Conservation (phyloP, 306 rosid species). For the Leucaena leucocephala region DNA sequence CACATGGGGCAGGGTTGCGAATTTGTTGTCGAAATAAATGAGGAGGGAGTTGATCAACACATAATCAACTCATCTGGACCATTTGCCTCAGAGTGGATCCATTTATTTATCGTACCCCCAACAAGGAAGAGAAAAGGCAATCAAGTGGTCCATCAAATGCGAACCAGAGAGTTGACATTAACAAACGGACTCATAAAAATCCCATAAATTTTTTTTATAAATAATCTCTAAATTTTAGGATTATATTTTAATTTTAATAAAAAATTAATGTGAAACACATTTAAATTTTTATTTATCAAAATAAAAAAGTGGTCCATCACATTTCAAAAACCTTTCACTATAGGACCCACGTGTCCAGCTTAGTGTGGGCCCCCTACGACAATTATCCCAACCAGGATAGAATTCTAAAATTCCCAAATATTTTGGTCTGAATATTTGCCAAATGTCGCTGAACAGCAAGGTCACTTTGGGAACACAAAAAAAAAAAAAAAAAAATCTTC, state of each 20-base stretch:
- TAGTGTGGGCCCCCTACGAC: conserved; percentile 30
- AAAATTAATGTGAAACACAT: too few species aligned
- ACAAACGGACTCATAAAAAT: too few species aligned
- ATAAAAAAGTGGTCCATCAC: too few species aligned
- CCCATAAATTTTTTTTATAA: too few species aligned
- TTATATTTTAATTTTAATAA: too few species aligned
- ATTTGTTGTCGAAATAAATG: conserved; percentile 16
- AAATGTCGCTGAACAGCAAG: neutral
- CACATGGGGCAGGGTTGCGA: neutral
- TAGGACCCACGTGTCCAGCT: conserved; percentile 38
- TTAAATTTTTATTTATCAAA: too few species aligned
- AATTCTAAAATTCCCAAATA: conserved; percentile 32
- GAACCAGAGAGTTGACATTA: too few species aligned
- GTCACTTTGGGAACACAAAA: conserved; percentile 29
- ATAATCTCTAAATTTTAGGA: too few species aligned
- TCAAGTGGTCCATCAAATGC: conserved; percentile 28
- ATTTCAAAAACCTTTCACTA: neutral
- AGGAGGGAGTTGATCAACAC: neutral
- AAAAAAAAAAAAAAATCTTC: neutral
- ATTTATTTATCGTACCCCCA: conserved; percentile 4
- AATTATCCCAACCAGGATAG: conserved; percentile 24
- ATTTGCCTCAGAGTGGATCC: neutral
- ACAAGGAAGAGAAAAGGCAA: neutral
- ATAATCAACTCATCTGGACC: neutral
- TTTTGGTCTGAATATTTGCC: conserved; percentile 29